phyloP scores from a whole-genome alignment of 1,284 basidiomycete genomes.

The Ceratobasidium sp. region DNA sequence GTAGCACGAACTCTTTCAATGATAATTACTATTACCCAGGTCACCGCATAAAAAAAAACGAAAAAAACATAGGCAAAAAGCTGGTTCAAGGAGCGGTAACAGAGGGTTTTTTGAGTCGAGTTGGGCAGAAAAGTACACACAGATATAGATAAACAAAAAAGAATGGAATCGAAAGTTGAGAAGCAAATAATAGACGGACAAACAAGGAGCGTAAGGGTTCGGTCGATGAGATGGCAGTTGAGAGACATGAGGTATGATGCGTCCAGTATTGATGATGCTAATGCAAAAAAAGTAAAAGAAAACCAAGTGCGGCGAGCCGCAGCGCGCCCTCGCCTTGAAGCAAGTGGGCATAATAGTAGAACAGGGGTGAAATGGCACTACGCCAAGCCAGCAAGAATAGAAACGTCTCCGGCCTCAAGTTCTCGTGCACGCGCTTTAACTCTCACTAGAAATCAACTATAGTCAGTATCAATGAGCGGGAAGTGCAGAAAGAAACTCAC shows the following conservation, averaged over 20 bases:
- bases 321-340: slow-evolving; percentile 6
- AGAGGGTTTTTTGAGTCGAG: slow-evolving; percentile 20
- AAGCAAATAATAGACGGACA: not conserved
- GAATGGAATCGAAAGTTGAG: not conserved
- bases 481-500: slow-evolving; percentile 58
- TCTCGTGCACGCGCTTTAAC: slow-evolving; percentile 84
- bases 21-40: slow-evolving; percentile 32
- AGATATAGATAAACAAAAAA: slow-evolving; percentile 33
- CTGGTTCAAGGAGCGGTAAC: slow-evolving; percentile 5
- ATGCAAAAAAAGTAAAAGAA: not conserved
- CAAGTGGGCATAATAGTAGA: not conserved
- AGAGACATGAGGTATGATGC: slow-evolving; percentile 13
- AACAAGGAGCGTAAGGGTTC: slow-evolving; percentile 15
- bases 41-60: slow-evolving; percentile 3
- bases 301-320: slow-evolving; percentile 4
- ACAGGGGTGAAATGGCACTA: not conserved
- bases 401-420: slow-evolving; percentile 71
- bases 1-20: not conserved
- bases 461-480: slow-evolving; percentile 7
- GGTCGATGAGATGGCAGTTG: not conserved
- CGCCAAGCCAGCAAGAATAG: not conserved
- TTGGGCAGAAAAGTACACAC: slow-evolving; percentile 21
- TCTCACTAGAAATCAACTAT: slow-evolving; percentile 62
- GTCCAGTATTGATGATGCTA: slow-evolving; percentile 13
- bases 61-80: not conserved